Base-by-base conservation (phyloP, 2,329 filamentous ascomycete species). In the Elsinoe australis region DNA sequence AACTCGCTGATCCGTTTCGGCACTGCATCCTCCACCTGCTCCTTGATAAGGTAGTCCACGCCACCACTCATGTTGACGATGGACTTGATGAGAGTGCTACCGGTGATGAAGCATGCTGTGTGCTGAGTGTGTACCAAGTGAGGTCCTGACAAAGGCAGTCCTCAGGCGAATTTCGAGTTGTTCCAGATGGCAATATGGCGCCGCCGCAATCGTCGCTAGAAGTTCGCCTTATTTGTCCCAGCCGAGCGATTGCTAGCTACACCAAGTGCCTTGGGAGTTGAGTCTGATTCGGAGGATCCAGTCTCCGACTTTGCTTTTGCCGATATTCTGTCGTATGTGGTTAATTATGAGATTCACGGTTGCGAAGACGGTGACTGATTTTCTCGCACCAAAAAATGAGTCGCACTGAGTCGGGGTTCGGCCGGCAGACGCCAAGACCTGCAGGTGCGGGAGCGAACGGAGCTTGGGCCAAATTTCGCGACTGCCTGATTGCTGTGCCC, bases 1-100 rank as follows among this genome's bases (percentile, higher is more conserved):
- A 96, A 78, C 62, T 88, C 84, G 65, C 84, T 88, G 72, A 95
- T 94, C 61, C 87, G 84, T 72, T 94, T 94, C 26, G 90, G 90
- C 49, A 87, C 76, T 63, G 82, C 82, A 68, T 95, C 88, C 47
- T 87, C 78, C 64, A 95, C 83, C 76, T 95, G 88, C 72, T 87
- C 81, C 75, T 95, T 95, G 59, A 50, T 36, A 29, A 49, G 48
- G 17, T 50, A 45, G 12, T 51, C 50, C 36, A 45, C 26, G 48
- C 44, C 52, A 26, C 26, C 41, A 12, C n/a, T 36, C 26, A 36
- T 50, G 22, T 44, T 32, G 29, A 14, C 29, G 48, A 36, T 45
- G 28, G 34, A 28, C 17, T 18, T 14, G 4, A 15, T 12, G 10
- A 7, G 26, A 6, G 26, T 44, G 39, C 17, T 32, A 44, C 10